Base-by-base conservation (phyloP, 2,329 filamentous ascomycete species). In the Clarireedia homoeocarpa region DNA sequence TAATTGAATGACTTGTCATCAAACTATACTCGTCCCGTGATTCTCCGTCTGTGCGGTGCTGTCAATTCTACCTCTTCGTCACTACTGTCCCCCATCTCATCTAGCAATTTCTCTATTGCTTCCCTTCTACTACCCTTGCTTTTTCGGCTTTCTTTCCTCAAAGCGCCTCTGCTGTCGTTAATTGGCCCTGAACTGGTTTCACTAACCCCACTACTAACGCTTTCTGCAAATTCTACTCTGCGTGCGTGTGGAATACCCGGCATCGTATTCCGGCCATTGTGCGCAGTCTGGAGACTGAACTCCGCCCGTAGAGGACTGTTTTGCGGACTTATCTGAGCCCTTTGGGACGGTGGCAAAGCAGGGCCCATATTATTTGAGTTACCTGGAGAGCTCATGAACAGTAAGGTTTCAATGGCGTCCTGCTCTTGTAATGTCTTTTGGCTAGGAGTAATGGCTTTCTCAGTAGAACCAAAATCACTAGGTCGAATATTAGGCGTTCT, bases 341-440 rank as follows among this genome's bases (percentile, higher is more conserved):
- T 57, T n/a, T 73, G 71, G 12, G 70, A 63, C 3, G 79, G 75
- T 57, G 82, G 82, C 17, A 51, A 17, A 9, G 71, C 67, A 58
- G 80, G 79, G 60, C 81, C 81, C 63, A 85, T 71, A 58, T 82
- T 83, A 44, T 80, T 76, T 46, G 85, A 86, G 69, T 89, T 88
- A 15, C 85, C 85, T 0, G 87, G 87, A 60, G 85, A 89, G 65
- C 88, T 90, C 83, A 94, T 87, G 66, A 91, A 91, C 26, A 92
- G 75, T 24, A 94, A 72, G 0, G 87, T 86, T 67, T 91, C 88
- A 48, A 92, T 83, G 5, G 89, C 89, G 65, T 92, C 89, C 66
- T 91, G 87, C 67, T 94, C 89, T 51, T 87, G 81, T 7, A 81
- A 74, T 23, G 83, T 83, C 60, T 88, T 85, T 55, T 84, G 85